These are phyloP conservation scores for Cordia subcordata DNA, from an alignment of 257 asterid species.

Conservation along the genomic window DNA sequence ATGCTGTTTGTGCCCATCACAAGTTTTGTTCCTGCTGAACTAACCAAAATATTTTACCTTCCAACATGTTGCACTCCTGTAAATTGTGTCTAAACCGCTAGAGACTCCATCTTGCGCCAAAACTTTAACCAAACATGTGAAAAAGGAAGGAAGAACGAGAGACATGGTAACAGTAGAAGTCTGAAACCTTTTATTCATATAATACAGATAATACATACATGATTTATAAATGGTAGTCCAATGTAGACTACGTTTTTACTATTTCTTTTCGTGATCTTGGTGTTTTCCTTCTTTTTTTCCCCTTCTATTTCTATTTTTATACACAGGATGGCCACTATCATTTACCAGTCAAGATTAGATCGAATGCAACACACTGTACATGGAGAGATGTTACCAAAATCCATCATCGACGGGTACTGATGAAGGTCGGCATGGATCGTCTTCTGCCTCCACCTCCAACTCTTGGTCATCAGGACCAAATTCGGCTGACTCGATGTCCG, in stretches of 20 bases:
- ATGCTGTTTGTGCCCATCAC: no score
- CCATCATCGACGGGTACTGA: constrained; percentile 53
- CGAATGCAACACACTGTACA: constrained; percentile 40
- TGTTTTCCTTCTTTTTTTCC: constrained; percentile 12
- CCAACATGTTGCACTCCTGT: no score
- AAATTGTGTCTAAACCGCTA: no score
- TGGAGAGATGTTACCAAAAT: constrained; percentile 49
- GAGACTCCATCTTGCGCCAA: neutral
- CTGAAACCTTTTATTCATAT: neutral
- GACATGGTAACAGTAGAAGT: neutral
- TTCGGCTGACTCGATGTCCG: constrained; percentile 63
- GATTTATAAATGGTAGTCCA: constrained; percentile 6
- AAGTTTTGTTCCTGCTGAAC: no score
- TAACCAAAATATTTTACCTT: no score
- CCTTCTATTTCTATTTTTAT: constrained; percentile 18
- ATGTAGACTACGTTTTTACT: constrained; percentile 14
- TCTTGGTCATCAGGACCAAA: constrained; percentile 56
- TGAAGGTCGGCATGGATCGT: constrained; percentile 31
- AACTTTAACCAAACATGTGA: neutral
- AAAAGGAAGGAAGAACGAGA: neutral
- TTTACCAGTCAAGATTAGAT: constrained; percentile 12
- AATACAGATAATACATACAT: neutral
- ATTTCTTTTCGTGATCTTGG: constrained; percentile 7
- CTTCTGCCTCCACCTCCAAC: constrained; percentile 69
- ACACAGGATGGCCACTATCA: constrained; percentile 8